These are phyloP conservation scores for Juglanconis juglandina DNA, from an alignment of 2,329 filamentous ascomycete genomes.

Conservation along the genomic window DNA sequence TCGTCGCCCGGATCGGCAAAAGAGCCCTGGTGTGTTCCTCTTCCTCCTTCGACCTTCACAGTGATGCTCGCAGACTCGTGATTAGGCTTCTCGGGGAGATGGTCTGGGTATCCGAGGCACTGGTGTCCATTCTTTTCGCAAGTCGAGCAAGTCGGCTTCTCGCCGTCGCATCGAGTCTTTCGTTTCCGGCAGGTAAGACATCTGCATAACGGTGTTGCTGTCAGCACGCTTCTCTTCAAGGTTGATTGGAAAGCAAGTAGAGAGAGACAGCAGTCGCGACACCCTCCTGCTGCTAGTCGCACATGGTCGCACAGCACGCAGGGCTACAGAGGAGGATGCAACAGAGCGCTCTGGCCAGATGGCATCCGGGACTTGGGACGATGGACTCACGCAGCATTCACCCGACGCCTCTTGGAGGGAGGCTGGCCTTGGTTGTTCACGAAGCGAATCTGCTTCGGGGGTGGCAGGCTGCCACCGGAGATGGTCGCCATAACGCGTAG, in stretches of 20 bases:
- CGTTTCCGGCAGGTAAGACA: slow-evolving; percentile 72
- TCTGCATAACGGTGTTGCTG: slow-evolving; percentile 33
- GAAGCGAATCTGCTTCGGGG: slow-evolving; percentile 67
- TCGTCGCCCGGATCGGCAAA: slow-evolving; percentile 22
- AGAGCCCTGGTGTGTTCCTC: slow-evolving; percentile 15
- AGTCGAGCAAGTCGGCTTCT: slow-evolving; percentile 68
- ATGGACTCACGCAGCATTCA: slow-evolving; percentile 69
- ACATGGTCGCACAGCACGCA: neutral
- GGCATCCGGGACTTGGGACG: neutral
- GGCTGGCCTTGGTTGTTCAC: slow-evolving; percentile 80
- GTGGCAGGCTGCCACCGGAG: slow-evolving; percentile 39
- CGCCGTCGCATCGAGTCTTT: slow-evolving; percentile 72
- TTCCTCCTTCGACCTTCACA: slow-evolving; percentile 21
- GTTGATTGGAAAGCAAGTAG: neutral
- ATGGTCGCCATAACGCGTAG: slow-evolving; percentile 43
- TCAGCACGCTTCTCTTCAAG: neutral
- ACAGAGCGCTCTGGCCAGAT: slow-evolving; percentile 17
- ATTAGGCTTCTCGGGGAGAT: slow-evolving; percentile 43
- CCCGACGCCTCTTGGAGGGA: slow-evolving; percentile 72
- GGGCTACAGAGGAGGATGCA: neutral
- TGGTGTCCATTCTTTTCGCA: slow-evolving; percentile 68
- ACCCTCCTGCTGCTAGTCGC: neutral
- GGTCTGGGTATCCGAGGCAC: slow-evolving; percentile 65
- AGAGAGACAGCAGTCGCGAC: neutral
- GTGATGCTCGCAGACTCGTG: slow-evolving; percentile 18